Conservation (phyloP, 352 stramenopile genomes). For the Pythium aristosporum region DNA sequence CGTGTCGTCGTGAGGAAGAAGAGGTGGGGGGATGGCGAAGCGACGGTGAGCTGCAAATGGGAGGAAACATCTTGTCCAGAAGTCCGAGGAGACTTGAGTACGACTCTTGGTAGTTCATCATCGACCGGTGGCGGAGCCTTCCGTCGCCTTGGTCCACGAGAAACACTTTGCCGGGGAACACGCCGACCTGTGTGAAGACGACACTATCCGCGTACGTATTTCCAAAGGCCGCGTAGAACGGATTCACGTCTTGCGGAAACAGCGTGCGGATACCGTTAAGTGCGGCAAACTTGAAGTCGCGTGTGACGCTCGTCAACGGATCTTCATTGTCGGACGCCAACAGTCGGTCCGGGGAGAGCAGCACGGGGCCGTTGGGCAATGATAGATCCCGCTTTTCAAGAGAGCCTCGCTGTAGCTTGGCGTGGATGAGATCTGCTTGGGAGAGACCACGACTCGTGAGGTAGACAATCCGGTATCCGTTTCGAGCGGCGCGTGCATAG, state of each 20-base stretch:
- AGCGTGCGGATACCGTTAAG: conserved; percentile 60
- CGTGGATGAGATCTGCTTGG: conserved; percentile 53
- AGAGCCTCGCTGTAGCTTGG: conserved; percentile 29
- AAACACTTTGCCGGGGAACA: conserved; percentile 79
- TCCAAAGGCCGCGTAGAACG: conserved; percentile 84
- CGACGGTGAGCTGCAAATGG: conserved; percentile 45
- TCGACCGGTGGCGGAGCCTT: conserved; percentile 52
- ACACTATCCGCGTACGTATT: conserved; percentile 53
- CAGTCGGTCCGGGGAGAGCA: conserved; percentile 64
- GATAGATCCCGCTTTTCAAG: conserved; percentile 21
- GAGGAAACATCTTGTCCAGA: conserved; percentile 78
- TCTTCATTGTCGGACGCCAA: conserved; percentile 44
- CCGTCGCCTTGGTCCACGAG: conserved; percentile 57
- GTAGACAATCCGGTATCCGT: conserved; percentile 83
- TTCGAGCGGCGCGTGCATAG: conserved; percentile 59
- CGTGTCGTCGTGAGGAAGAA: background rate
- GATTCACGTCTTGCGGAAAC: conserved; percentile 75
- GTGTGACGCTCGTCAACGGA: conserved; percentile 31
- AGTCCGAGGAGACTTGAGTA: conserved; percentile 59
- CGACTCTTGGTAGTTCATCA: conserved; percentile 66
- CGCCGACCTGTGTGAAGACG: conserved; percentile 67
- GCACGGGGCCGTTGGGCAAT: conserved; percentile 72
- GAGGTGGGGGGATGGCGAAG: conserved; percentile 1
- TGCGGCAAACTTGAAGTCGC: conserved; percentile 68
- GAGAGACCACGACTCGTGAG: conserved; percentile 65